Conservation (phyloP, 495 filamentous ascomycete species). For the Endocarpon pusillum region DNA sequence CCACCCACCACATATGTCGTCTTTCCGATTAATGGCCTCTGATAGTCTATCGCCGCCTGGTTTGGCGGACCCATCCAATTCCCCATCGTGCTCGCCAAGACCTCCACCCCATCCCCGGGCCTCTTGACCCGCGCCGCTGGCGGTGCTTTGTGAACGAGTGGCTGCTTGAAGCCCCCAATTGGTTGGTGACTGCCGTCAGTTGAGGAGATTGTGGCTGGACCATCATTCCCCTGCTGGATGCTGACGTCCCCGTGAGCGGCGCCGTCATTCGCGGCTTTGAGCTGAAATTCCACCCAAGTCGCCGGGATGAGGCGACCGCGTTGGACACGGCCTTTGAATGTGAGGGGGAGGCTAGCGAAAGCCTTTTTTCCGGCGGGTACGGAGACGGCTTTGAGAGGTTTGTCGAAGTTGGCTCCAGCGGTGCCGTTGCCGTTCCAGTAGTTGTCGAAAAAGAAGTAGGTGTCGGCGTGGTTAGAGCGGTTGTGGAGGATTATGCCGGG, state of each 20-base stretch:
- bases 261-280: conserved; percentile 21
- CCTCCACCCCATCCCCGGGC: conserved; percentile 15
- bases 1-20: conserved; percentile 25
- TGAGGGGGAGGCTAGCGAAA: conserved; percentile 14
- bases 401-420: conserved; percentile 26
- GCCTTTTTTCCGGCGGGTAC: conserved; percentile 13
- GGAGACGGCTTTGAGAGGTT: conserved; percentile 18
- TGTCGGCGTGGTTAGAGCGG: background rate
- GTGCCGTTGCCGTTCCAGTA: conserved; percentile 26
- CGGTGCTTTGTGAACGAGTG: conserved; percentile 19
- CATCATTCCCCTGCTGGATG: conserved; percentile 26
- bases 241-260: conserved; percentile 25
- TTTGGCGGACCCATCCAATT: conserved; percentile 27
- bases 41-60: conserved; percentile 21
- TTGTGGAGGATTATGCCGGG: conserved; percentile 20
- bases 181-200: conserved; percentile 18
- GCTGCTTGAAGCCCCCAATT: conserved; percentile 18
- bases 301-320: conserved; percentile 20
- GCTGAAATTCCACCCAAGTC: conserved; percentile 28
- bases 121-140: conserved; percentile 17
- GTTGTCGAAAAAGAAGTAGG: conserved; percentile 6
- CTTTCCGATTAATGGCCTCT: conserved; percentile 16
- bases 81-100: conserved; percentile 20
- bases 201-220: conserved; percentile 21
- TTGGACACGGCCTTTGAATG: conserved; percentile 28